Base-by-base conservation (phyloP, 768 basidiomycete species). In the Lactarius pseudohatsudake region DNA sequence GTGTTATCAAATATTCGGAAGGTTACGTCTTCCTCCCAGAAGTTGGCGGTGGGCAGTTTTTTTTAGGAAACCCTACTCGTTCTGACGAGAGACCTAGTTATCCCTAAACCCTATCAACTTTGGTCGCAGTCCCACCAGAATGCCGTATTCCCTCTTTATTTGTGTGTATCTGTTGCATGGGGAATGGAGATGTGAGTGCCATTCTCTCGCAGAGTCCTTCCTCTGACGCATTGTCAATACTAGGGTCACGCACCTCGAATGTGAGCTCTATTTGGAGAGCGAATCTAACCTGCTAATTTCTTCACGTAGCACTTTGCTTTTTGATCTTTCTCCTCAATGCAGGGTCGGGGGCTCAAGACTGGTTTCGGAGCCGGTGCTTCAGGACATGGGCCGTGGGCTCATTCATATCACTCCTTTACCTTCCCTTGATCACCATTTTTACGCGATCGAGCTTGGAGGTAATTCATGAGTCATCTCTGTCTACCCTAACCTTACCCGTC, bases 251-350 rank as follows among this genome's bases (percentile, higher is more conserved):
- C 91, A 92, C 76, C 74, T 92, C 71, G 90, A 92, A 86, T 89
- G 90, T 89, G 68, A 41, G 50, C n/a, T 16, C 28, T 16, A 38
- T 47, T 40, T 30, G 40, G 40, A 9, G 3, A 15, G 34, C 55
- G 38, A 36, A 28, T 45, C 55, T 54, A 57, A 3, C 28, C 60
- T 20, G 7, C 55, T 69, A 36, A 59, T 36, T n/a, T 54, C 65
- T 67, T 38, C 55, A 22, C 57, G 13, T 62, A 91, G 92, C 92
- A 70, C 80, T 93, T 1, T 93, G 90, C 72, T 94, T 93, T 74
- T 92, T 90, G 91, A 77, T 92, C 16, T 94, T 91, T 79, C 83
- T 94, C 53, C 79, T 92, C 55, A 88, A 88, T 65, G 79, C 88
- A 0, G 79, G 82, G 32, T 80, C 85, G 0, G 50, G 26, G 5